These are phyloP conservation scores for Oidiodendron maius DNA, from an alignment of 495 filamentous ascomycete genomes.

Conservation along the genomic window DNA sequence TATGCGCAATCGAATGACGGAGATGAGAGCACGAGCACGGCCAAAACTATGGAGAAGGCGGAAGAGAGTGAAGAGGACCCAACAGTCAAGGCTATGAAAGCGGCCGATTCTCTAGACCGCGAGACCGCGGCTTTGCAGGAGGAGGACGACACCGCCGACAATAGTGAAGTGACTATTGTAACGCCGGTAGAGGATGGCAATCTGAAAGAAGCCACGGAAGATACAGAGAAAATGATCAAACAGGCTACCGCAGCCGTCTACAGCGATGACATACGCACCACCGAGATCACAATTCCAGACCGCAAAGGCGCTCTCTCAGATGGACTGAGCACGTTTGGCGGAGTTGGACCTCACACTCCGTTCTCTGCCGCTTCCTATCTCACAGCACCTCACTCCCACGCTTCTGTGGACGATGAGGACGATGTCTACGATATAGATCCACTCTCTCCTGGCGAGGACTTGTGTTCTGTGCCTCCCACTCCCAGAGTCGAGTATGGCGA, in stretches of 20 bases:
- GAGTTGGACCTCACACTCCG: neutral
- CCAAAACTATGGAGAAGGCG: neutral
- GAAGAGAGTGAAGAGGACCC: slow-evolving; percentile 23
- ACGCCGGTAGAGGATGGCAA: neutral
- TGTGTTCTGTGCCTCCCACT: slow-evolving; percentile 10
- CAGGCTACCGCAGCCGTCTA: too few species aligned
- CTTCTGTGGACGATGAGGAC: neutral
- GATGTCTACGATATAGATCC: slow-evolving; percentile 6
- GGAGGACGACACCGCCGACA: too few species aligned
- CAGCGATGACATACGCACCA: slow-evolving; percentile 9
- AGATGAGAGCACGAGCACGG: slow-evolving; percentile 6
- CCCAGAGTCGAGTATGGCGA: slow-evolving; percentile 18
- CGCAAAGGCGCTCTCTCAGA: neutral
- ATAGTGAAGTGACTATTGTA: too few species aligned
- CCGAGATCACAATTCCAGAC: slow-evolving; percentile 5
- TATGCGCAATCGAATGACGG: neutral
- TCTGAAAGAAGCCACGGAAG: neutral
- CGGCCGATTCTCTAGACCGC: slow-evolving; percentile 41
- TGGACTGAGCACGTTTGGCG: slow-evolving; percentile 7
- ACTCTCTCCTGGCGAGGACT: slow-evolving; percentile 4
- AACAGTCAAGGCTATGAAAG: slow-evolving; percentile 39
- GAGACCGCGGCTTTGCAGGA: slow-evolving; percentile 37
- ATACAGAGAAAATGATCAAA: too few species aligned
- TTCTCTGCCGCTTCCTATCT: neutral
- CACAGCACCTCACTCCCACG: neutral